Evolutionary conservation across 129 eudicot genomes (phyloP).

Genomic region (Escallonia rubra): DNA sequence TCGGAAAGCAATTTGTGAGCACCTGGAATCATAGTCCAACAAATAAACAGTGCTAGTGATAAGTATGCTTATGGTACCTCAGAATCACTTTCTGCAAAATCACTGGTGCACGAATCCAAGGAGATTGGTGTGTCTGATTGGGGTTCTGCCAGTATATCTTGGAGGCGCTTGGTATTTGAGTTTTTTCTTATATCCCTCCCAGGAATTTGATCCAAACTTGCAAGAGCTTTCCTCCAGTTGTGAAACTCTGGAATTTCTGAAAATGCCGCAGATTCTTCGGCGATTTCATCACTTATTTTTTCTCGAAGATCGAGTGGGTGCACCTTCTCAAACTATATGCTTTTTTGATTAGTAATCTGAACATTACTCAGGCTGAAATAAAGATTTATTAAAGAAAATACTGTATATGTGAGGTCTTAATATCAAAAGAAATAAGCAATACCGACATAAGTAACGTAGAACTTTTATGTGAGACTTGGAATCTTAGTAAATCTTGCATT

Average conservation of each 20-base stretch:
- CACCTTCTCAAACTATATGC: conserved; percentile 42
- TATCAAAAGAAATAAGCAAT: no score
- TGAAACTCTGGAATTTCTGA: background rate
- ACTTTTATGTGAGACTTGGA: no score
- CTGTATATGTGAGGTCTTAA: no score
- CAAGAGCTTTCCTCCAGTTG: conserved; percentile 1
- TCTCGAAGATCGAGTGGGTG: conserved; percentile 40
- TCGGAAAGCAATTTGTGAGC: conserved; percentile 6
- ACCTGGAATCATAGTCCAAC: background rate
- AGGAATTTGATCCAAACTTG: conserved; percentile 19
- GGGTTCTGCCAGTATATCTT: conserved; percentile 63
- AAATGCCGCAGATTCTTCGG: conserved; percentile 13
- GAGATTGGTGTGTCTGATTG: conserved; percentile 49
- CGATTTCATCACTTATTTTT: conserved; percentile 15
- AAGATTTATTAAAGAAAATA: no score
- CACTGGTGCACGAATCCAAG: conserved; percentile 23
- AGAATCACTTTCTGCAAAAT: conserved; percentile 26
- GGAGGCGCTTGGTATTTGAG: conserved; percentile 43
- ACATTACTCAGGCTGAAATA: no score
- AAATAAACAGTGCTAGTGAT: background rate
- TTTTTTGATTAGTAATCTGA: background rate
- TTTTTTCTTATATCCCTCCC: conserved; percentile 12
- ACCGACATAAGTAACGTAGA: no score
- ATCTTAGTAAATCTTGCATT: no score
- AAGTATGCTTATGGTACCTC: conserved; percentile 33